Evolutionary conservation across 305 asterid species (phyloP).

Genomic region (Fraxinus nigra): DNA sequence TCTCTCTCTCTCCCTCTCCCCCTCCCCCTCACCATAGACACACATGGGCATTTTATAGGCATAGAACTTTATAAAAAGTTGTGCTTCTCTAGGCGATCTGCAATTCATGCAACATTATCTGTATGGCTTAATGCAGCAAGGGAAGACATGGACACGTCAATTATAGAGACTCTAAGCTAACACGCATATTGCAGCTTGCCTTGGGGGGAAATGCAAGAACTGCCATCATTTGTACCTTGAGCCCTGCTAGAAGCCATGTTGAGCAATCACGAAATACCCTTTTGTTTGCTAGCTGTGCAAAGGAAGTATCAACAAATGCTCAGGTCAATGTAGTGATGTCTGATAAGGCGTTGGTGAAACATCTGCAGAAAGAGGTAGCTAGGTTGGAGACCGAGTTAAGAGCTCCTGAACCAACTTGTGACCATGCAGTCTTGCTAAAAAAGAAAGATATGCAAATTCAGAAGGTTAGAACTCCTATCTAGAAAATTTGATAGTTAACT

Average conservation of each 20-base stretch:
- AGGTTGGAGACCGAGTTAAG: conserved; percentile 87
- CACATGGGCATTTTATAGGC: not conserved
- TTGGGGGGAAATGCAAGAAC: conserved; percentile 98
- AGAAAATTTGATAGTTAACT: not conserved
- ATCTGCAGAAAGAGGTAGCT: conserved; percentile 92
- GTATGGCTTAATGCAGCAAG: conserved; percentile 61
- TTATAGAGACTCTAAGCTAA: conserved; percentile 94
- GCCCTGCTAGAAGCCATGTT: conserved; percentile 90
- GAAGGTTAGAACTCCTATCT: conserved; percentile 49
- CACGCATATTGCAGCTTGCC: conserved; percentile 91
- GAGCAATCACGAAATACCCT: conserved; percentile 97
- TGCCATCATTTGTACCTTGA: conserved; percentile 87
- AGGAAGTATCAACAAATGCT: conserved; percentile 94
- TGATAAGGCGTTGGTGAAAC: conserved; percentile 95
- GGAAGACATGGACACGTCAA: conserved; percentile 92
- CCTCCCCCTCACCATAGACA: no score
- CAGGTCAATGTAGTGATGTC: conserved; percentile 96
- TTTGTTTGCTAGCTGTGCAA: conserved; percentile 87
- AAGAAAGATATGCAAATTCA: conserved; percentile 89
- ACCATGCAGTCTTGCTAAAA: conserved; percentile 61
- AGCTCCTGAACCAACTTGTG: conserved; percentile 69
- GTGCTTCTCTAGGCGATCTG: not conserved
- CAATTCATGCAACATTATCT: not conserved
- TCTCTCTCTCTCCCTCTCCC: no score
- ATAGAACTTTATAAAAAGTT: not conserved